Evolutionary conservation across 2,329 filamentous ascomycete genomes (phyloP).

Genomic region (Cladosporium sp.): DNA sequence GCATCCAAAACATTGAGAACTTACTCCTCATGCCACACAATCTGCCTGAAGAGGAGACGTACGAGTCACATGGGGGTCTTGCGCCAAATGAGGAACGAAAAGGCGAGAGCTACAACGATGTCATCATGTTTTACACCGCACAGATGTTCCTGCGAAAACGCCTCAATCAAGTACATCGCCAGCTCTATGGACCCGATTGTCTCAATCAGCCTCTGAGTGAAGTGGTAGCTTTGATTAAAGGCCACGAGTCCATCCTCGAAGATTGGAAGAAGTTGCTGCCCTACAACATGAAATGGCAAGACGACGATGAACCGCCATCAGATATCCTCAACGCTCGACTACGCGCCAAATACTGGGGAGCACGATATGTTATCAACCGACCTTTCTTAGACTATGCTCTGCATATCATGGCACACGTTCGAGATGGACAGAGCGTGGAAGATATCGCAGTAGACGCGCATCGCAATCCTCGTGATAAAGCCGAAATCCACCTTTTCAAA

Average conservation of each 20-base stretch:
- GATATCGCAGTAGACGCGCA: conserved; percentile 27
- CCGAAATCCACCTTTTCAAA: conserved; percentile 32
- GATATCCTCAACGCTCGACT: conserved; percentile 80
- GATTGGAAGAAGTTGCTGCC: conserved; percentile 52
- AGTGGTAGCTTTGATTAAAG: conserved; percentile 26
- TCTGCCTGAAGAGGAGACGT: conserved; percentile 35
- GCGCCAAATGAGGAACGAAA: conserved; percentile 20
- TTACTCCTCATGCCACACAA: conserved; percentile 64
- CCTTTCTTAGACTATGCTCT: conserved; percentile 64
- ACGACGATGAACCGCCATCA: conserved; percentile 63
- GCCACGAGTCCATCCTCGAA: conserved; percentile 38
- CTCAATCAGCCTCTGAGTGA: conserved; percentile 18
- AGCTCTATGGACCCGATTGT: conserved; percentile 44
- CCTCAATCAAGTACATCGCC: conserved; percentile 52
- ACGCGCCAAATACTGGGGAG: conserved; percentile 92
- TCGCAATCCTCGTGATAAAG: conserved; percentile 27
- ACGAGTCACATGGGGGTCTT: conserved; percentile 20
- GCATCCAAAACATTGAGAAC: conserved; percentile 53
- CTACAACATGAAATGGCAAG: conserved; percentile 54
- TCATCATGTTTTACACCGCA: conserved; percentile 56
- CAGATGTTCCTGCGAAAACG: conserved; percentile 57
- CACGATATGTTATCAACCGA: conserved; percentile 81
- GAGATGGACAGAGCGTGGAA: conserved; percentile 20
- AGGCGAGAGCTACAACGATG: conserved; percentile 28
- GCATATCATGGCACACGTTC: conserved; percentile 40